Base-by-base conservation (phyloP, 179 eudicot species). In the Silene noctiflora region DNA sequence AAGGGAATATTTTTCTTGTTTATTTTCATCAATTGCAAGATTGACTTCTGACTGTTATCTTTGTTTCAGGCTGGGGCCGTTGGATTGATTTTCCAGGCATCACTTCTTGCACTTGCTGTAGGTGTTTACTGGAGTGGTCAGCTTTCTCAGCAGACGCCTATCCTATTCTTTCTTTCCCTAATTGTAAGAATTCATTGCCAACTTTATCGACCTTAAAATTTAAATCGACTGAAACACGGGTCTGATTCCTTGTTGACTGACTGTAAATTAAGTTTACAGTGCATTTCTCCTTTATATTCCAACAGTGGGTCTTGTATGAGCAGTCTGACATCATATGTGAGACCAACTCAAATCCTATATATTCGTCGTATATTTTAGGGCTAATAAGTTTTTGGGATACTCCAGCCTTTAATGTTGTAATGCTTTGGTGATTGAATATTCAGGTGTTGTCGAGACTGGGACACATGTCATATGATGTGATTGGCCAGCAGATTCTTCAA, bases 401-500 rank as follows among this genome's bases (percentile, higher is more conserved):
- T 61, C 16, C 66, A 21, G 6, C 5, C n/a, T 21, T 44, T 60
- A 55, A 53, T 64, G 12, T 35, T 77, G 35, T 35, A 6, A 76
- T 64, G 58, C 16, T 44, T 51, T 19, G 11, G 1, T 69, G 22
- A 17, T 69, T 74, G 63, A 13, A 44, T 68, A 51, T 64, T 59
- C 82, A 92, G 98, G 90, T 91, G 69, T 72, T 94, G 55, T 94
- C 98, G 68, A 90, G 98, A 77, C 78, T 94, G 82, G 98, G 98
- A 35, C 92, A 92, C 81, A 94, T 94, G 97, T 94, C 97, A 63
- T 91, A 94, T 75, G 91, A 91, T 75, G 87, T 91, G 58, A 83
- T 94, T 24, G 98, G 98, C 75, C 87, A 87, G 67, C 98, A 94
- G 82, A 94, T 94, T 84, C 90, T 94, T 78, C 98, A 94, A 85